Base-by-base conservation (phyloP, 805 yeast genomes). In the Candida sakaeoensis region DNA sequence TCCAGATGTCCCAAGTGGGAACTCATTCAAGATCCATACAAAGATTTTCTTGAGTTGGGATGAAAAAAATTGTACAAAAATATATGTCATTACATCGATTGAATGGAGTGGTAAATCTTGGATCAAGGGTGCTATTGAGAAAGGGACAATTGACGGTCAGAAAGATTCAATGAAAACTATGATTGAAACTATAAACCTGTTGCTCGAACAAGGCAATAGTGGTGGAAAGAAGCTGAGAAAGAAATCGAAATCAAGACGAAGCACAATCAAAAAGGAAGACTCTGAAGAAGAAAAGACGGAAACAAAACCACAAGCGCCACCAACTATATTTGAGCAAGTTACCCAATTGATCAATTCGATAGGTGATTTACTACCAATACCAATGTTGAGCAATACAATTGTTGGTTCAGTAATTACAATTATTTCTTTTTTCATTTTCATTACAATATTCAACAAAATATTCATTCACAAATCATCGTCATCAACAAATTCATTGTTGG, bases 1-100 rank as follows among this genome's bases (percentile, higher is more conserved):
- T 0, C 95, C 93, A 0, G 93, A 85, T 61, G 87, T 85, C n/a
- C 95, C 95, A 0, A 79, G 85, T 24, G 93, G 95, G 6, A 73
- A 68, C 46, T 67, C 83, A 0, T 85, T 85, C 49, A 68, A 72
- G 34, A 83, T 82, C 3, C 68, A 71, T 39, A 81, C 93, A 2
- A 65, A 70, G 21, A 70, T 74, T 25, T 72, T 71, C 48, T 58
- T 83, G 5, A 68, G 77, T 8, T 85, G 95, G 93, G 85, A 72
- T 3, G 65, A 63, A 2, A 68, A 71, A 36, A 80, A 80, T 53
- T 43, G 58, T 7, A 82, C 90, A 0, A 65, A 63, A 18, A 26
- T 83, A 5, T 61, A 64, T 17, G 75, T 81, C 12, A 70, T 75
- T 23, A 80, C 82, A 2, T 61, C 61, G 22, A 72, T 83, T 33